phyloP scores from a whole-genome alignment of 495 filamentous ascomycete genomes.

The Schizothecium vesticola region DNA sequence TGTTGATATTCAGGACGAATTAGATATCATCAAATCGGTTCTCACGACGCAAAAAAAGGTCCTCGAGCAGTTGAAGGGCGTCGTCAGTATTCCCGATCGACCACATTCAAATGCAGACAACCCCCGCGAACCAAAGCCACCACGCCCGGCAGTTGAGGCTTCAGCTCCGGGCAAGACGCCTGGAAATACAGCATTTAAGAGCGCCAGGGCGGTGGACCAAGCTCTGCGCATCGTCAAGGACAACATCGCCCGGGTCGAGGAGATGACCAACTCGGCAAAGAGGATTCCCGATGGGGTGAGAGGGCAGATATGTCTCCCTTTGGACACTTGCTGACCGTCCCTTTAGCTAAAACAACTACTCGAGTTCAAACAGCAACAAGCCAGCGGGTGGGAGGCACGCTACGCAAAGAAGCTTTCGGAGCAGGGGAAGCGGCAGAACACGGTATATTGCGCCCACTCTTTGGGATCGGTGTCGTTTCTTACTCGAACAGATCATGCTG shows the following conservation, averaged over 20 bases:
- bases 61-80: not conserved
- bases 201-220: not conserved
- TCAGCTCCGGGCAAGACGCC: not conserved
- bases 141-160: not conserved
- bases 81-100: not conserved
- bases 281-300: constrained; percentile 6
- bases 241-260: not conserved
- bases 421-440: constrained; percentile 8
- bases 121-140: not conserved
- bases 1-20: constrained; percentile 5
- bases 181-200: not conserved
- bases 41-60: constrained; percentile 5
- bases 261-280: constrained; percentile 4
- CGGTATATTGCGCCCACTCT: not conserved
- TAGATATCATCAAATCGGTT: constrained; percentile 2
- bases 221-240: constrained; percentile 1
- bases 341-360: constrained; percentile 8
- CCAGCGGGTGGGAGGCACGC: constrained; percentile 4
- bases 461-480: not conserved
- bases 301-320: too few relatives aligned
- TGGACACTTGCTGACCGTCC: not conserved
- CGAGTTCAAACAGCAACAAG: constrained; percentile 10
- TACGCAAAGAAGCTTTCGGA: constrained; percentile 4
- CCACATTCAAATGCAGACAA: not conserved
- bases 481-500: not conserved